These are phyloP conservation scores for Andrographis paniculata DNA, from an alignment of 305 asterid species.

Conservation along the genomic window DNA sequence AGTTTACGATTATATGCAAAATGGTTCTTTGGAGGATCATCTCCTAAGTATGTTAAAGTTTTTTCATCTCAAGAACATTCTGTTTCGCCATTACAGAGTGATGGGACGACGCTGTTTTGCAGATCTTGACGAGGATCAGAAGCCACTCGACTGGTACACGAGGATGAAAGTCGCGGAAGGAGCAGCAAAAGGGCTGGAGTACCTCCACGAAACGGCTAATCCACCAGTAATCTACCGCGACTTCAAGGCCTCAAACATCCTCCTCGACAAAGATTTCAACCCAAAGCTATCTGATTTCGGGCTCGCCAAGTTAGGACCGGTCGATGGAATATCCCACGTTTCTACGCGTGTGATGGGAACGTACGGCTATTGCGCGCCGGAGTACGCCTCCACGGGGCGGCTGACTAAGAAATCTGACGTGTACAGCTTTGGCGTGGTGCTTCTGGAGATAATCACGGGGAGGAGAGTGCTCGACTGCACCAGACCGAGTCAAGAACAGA, in stretches of 20 bases:
- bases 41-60: slow-evolving; percentile 48
- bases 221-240: slow-evolving; percentile 53
- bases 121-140: slow-evolving; percentile 22
- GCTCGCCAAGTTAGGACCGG: slow-evolving; percentile 38
- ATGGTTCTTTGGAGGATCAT: slow-evolving; percentile 85
- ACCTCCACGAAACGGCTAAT: slow-evolving; percentile 35
- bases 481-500: slow-evolving; percentile 34
- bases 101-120: too few relatives aligned
- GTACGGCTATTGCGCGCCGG: slow-evolving; percentile 54
- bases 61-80: not conserved
- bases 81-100: too few relatives aligned
- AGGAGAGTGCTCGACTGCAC: slow-evolving; percentile 35
- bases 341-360: slow-evolving; percentile 54
- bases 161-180: slow-evolving; percentile 46
- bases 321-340: slow-evolving; percentile 21
- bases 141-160: slow-evolving; percentile 40
- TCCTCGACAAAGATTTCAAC: slow-evolving; percentile 29
- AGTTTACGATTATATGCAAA: slow-evolving; percentile 65
- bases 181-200: slow-evolving; percentile 46
- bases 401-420: slow-evolving; percentile 42
- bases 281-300: slow-evolving; percentile 52
- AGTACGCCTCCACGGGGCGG: slow-evolving; percentile 35
- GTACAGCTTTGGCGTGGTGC: slow-evolving; percentile 46
- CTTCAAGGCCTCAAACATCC: slow-evolving; percentile 48
- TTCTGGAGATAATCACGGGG: slow-evolving; percentile 42